Evolutionary conservation across 306 rosid genomes (phyloP).

Genomic region (Gastrolobium villosum): DNA sequence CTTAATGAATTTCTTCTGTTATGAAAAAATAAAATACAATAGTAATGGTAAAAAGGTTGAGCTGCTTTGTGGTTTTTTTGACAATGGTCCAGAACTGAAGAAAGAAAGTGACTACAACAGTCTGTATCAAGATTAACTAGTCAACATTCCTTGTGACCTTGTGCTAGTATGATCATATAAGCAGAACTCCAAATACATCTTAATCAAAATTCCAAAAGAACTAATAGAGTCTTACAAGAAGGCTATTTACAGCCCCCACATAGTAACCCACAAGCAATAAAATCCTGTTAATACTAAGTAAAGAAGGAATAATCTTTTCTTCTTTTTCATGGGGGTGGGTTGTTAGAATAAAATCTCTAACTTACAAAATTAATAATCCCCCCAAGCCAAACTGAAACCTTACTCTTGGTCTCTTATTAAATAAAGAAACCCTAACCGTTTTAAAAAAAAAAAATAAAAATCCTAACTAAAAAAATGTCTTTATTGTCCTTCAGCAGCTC

Average conservation of each 20-base stretch:
- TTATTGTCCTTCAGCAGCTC: background rate
- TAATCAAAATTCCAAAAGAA: background rate
- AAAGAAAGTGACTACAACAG: background rate
- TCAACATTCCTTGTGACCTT: background rate
- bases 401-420: background rate
- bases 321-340: background rate
- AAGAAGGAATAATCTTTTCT: background rate
- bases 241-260: background rate
- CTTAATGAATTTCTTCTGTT: slow-evolving; percentile 14
- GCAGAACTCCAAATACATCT: slow-evolving; percentile 5
- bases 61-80: too few species aligned
- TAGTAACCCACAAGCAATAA: background rate
- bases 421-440: background rate
- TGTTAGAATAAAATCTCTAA: slow-evolving; percentile 1
- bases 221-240: background rate
- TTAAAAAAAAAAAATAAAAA: too few species aligned
- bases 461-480: background rate
- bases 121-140: background rate
- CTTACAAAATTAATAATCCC: background rate
- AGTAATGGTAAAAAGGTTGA: too few species aligned
- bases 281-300: slow-evolving; percentile 12
- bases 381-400: slow-evolving; percentile 3
- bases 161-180: background rate
- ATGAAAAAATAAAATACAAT: background rate
- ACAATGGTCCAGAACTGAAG: too few species aligned